A percentile compares a stretch with the other conserved stretches of the same genome.
Conservation (phyloP, 371 early-diverging fungal species). For the Saksenaea vasiformis region DNA sequence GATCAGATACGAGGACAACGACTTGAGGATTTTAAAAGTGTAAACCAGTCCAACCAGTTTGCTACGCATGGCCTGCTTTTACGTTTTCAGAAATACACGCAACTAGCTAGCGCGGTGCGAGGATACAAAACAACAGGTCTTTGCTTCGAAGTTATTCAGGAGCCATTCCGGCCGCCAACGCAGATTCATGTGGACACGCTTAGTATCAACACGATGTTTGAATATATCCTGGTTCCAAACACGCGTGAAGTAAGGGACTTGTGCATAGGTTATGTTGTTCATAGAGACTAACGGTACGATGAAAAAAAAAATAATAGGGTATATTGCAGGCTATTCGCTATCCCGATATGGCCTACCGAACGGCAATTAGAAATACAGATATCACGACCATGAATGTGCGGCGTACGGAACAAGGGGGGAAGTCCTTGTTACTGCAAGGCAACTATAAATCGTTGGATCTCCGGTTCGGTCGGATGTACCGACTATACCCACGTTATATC, state of each 20-base stretch:
- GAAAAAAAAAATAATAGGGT: constrained; percentile 17
- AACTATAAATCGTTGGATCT: constrained; percentile 8
- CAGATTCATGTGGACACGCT: constrained; percentile 12
- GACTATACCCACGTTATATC: constrained; percentile 33
- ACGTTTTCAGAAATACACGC: constrained; percentile 1
- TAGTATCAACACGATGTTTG: neutral
- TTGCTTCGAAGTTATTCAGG: constrained; percentile 12
- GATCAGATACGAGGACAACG: constrained; percentile 26
- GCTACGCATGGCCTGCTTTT: constrained; percentile 14
- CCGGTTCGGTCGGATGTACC: constrained; percentile 5
- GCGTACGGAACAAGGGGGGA: neutral
- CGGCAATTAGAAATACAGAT: constrained; percentile 6
- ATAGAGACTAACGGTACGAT: neutral
- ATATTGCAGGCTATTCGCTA: constrained; percentile 30
- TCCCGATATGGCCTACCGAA: constrained; percentile 30
- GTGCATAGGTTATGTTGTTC: too few relatives aligned
- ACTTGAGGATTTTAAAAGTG: constrained; percentile 22
- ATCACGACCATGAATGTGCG: constrained; percentile 11
- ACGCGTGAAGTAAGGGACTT: constrained; percentile 17
- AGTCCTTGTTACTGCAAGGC: constrained; percentile 11
- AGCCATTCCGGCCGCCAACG: neutral
- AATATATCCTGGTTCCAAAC: constrained; percentile 40
- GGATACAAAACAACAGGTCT: neutral
- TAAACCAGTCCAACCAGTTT: constrained; percentile 4
- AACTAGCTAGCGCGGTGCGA: constrained; percentile 4